phyloP scores from a whole-genome alignment of 2,329 filamentous ascomycete species.

The Zymoseptoria brevis region DNA sequence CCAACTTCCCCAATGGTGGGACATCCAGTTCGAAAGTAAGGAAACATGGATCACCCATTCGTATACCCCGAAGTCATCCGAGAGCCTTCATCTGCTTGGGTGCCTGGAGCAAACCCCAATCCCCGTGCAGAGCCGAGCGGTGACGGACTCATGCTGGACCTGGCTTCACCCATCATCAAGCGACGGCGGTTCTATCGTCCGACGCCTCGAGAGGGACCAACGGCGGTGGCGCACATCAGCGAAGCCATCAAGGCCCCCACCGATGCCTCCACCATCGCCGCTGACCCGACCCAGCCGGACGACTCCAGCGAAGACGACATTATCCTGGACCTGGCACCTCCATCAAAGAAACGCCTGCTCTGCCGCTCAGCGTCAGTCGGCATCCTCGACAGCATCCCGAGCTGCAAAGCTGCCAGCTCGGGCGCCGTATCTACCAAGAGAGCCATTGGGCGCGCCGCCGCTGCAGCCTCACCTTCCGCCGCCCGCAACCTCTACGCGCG shows the following conservation, averaged over 20 bases:
- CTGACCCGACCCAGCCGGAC: neutral
- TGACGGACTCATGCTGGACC: neutral
- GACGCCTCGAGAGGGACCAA: neutral
- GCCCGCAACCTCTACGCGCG: neutral
- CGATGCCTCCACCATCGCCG: neutral
- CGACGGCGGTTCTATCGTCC: neutral
- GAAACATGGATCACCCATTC: neutral
- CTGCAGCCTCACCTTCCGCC: neutral
- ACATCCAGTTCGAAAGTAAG: neutral
- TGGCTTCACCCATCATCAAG: neutral
- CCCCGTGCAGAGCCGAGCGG: neutral
- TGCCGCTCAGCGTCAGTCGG: neutral
- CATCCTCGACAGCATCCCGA: neutral
- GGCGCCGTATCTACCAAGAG: neutral
- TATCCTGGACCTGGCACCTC: neutral
- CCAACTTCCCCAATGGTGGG: neutral
- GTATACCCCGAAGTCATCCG: neutral
- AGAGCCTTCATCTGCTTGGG: neutral
- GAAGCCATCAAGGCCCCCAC: neutral
- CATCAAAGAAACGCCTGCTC: neutral
- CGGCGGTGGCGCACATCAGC: neutral
- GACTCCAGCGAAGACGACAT: neutral
- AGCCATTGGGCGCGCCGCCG: neutral
- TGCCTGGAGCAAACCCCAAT: neutral
- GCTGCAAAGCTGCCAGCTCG: neutral